Base-by-base conservation (phyloP, 2,329 filamentous ascomycete species). In the Trichoderma sp. region DNA sequence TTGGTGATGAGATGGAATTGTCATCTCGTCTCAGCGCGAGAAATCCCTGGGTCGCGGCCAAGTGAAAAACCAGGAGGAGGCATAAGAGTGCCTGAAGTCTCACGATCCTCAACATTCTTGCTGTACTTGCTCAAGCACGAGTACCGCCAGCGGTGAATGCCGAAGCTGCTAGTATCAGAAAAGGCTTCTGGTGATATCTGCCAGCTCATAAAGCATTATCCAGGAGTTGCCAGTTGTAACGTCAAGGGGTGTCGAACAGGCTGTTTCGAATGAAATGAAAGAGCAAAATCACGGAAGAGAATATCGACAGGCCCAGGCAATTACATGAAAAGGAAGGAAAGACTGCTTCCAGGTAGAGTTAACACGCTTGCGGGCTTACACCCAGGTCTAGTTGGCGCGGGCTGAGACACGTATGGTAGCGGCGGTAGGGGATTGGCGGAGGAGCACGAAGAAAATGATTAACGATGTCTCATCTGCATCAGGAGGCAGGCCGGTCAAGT, bases 21-120 rank as follows among this genome's bases (percentile, higher is more conserved):
- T 69, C 74, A 57, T 80, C 78, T 67, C 81, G 78, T 69, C 80
- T 78, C 69, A 75, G 64, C 42, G 77, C 71, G 8, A 73, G 72
- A 34, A 78, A 72, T 67, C 72, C 75, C 50, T 78, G 76, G 12
- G 79, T 79, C 25, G 74, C 71, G 22, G 76, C 78, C 56, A 78
- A 70, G 52, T 84, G 79, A 27, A 82, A 72, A 50, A 75, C 74
- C 50, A 83, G 57, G 4, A 78, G 59, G 25, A 84, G 72, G 71
- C 78, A 80, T 67, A 84, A 71, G 53, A 83, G 70, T 39, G 76
- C 76, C 76, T 76, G 80, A 52, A 80, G 65, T 57, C 75, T 76
- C 65, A 72, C 68, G 69, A 77, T 74, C 67, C 72, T 77, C 61
- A 78, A 69, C 82, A 82, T 83, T 29, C 8, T 56, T 25, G 67